Evolutionary conservation across 352 stramenopile species (phyloP), one percentile per base, ranked within the genome.

Genomic region (Phytopythium kandeliae): DNA sequence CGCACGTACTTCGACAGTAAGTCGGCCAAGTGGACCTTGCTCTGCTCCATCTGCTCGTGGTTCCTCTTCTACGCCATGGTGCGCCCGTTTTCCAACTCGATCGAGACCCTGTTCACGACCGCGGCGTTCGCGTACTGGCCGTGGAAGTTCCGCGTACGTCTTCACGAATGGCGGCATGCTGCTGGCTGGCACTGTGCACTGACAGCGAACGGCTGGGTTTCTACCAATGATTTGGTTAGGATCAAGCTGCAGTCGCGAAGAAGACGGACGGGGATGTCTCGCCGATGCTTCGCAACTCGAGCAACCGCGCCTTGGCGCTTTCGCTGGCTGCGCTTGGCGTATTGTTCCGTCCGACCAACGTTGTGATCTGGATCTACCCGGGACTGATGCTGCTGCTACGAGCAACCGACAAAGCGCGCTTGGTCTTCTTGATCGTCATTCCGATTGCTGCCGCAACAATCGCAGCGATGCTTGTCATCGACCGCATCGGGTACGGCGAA

Each of bases 51-150:
- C 17, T 76, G 79, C 26, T 93, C 78, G 34, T 96, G 83, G 83
- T 96, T 96, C 45, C 76, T 72, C 38, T 93, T 91, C 51, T 96
- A 90, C 64, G 74, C 77, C 15, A 85, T 90, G 67, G 82, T 94
- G 34, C 78, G 85, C 12, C 85, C 85, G 30, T 96, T 85, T 52
- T 96, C 85, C 21, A 96, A 94, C 52, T 89, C 77, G 40, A 69
- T 92, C 22, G 85, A 96, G 62, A 86, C 81, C 4, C 41, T 92
- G 44, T 90, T 78, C 52, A 96, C 83, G 1, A 87, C 79, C 0
- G 70, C 73, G 0, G 83, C 81, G 36, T 48, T 96, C 19, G 56
- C 74, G 0, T 80, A 85, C 38, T 96, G 85, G 85, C 85, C 83
- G 12, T 92, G 83, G 83, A 60, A 65, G 6, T 87, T 89, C 51